Percentiles rank a stretch among this genome's conserved stretches.
Evolutionary conservation across 345 rosid genomes (phyloP).

Genomic region (Corchorus olitorius): DNA sequence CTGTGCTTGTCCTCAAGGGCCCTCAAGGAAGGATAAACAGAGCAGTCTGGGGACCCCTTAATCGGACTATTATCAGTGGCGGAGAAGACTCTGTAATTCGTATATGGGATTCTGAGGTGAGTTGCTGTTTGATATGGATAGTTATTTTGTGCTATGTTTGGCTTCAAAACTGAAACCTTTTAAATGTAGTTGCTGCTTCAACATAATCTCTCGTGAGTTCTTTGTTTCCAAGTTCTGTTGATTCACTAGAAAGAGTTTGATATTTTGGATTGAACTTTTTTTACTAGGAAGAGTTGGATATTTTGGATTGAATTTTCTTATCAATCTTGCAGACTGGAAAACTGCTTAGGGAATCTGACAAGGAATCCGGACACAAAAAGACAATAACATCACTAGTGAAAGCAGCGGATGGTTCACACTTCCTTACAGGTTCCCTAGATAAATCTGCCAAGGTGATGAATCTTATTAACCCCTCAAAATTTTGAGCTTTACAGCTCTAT

Average conservation of each 20-base stretch:
- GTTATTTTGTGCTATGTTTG: neutral
- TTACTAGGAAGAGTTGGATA: neutral
- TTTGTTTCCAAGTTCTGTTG: constrained; percentile 2
- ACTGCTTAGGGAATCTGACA: constrained; percentile 65
- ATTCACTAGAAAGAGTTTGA: neutral
- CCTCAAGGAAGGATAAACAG: constrained; percentile 85
- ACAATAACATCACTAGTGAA: constrained; percentile 77
- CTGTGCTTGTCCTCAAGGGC: constrained; percentile 62
- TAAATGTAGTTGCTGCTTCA: neutral
- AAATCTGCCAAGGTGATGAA: constrained; percentile 84
- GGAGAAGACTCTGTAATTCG: constrained; percentile 90
- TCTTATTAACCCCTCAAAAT: neutral
- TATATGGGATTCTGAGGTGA: constrained; percentile 94
- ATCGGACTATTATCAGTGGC: constrained; percentile 74
- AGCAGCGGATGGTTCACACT: constrained; percentile 83
- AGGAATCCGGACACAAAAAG: constrained; percentile 84
- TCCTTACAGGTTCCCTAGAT: constrained; percentile 87
- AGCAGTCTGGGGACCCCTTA: constrained; percentile 96
- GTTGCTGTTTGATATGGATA: neutral
- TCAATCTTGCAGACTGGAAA: constrained; percentile 74
- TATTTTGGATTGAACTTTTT: neutral
- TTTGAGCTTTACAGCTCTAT: neutral
- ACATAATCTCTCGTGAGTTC: neutral
- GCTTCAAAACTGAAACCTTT: neutral
- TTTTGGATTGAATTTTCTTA: constrained; percentile 10